These are phyloP conservation scores for Leccinum uliginosum DNA, from an alignment of 768 basidiomycete species.

Conservation along the genomic window DNA sequence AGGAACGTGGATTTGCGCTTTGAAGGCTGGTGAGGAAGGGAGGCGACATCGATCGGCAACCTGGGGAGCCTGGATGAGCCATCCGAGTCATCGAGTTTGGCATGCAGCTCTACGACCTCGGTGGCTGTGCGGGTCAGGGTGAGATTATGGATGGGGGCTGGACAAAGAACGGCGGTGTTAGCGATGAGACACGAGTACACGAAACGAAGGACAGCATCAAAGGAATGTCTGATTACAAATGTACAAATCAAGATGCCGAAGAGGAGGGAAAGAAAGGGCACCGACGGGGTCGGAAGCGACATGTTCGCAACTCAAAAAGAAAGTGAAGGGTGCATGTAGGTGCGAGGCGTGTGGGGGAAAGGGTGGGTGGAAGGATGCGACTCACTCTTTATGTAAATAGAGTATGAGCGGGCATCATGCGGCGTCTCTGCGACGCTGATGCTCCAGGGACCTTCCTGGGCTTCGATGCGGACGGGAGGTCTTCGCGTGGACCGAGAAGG, in stretches of 20 bases:
- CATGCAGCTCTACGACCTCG: conserved; percentile 79
- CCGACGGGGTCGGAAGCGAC: conserved; percentile 27
- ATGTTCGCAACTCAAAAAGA: conserved; percentile 21
- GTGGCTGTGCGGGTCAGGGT: conserved; percentile 75
- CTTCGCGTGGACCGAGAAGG: conserved; percentile 40
- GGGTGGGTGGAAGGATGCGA: conserved; percentile 21
- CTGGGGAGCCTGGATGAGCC: conserved; percentile 54
- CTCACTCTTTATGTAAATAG: conserved; percentile 89
- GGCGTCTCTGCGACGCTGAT: conserved; percentile 86
- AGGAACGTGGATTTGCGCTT: conserved; percentile 85
- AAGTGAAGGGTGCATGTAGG: conserved; percentile 15
- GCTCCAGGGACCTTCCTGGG: conserved; percentile 80
- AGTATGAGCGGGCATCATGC: conserved; percentile 63
- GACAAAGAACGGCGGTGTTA: conserved; percentile 27
- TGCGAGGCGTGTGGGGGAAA: conserved; percentile 15
- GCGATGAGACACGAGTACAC: conserved; percentile 17
- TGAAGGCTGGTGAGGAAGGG: conserved; percentile 44
- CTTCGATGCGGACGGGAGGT: conserved; percentile 59
- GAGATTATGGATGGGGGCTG: conserved; percentile 86
- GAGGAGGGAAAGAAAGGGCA: conserved; percentile 16
- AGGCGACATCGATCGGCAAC: conserved; percentile 55
- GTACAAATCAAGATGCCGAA: conserved; percentile 10
- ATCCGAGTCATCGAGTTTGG: conserved; percentile 66
- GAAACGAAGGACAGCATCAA: conserved; percentile 15
- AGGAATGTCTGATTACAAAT: conserved; percentile 13